Evolutionary conservation across 345 rosid genomes (phyloP).

Genomic region (Salix koriyanagi): DNA sequence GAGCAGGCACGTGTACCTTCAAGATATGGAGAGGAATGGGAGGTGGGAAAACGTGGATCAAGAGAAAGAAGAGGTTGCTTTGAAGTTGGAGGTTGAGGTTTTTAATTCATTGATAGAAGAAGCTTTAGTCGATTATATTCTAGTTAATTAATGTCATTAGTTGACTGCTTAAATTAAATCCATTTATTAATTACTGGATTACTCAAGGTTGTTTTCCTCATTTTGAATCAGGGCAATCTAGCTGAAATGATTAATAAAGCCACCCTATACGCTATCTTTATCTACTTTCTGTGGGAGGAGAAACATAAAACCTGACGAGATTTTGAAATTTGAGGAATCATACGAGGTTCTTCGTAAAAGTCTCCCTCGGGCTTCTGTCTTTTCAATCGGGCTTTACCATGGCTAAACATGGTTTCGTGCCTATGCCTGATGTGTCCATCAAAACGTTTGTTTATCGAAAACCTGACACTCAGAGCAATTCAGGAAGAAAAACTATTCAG

Average conservation of each 20-base stretch:
- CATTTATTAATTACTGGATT: neutral
- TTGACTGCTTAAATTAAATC: neutral
- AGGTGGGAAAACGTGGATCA: constrained; percentile 33
- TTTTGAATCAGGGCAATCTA: constrained; percentile 1
- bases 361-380: neutral
- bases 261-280: constrained; percentile 7
- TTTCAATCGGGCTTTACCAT: neutral
- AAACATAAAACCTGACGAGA: neutral
- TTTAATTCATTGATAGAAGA: constrained; percentile 52
- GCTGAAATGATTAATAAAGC: constrained; percentile 18
- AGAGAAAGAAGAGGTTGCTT: constrained; percentile 33
- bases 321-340: neutral
- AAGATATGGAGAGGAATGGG: constrained; percentile 44
- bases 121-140: constrained; percentile 1
- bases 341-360: neutral
- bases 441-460: neutral
- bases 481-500: too few relatives aligned
- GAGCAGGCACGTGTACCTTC: constrained; percentile 43
- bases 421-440: neutral
- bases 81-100: constrained; percentile 43
- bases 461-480: neutral
- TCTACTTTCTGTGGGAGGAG: neutral
- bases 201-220: constrained; percentile 16
- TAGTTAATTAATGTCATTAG: neutral
- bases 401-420: neutral